A percentile compares a stretch with the other conserved stretches of the same genome.
These are phyloP conservation scores for Musa balbisiana DNA, from an alignment of 202 grass and related monocot species.

Conservation along the genomic window DNA sequence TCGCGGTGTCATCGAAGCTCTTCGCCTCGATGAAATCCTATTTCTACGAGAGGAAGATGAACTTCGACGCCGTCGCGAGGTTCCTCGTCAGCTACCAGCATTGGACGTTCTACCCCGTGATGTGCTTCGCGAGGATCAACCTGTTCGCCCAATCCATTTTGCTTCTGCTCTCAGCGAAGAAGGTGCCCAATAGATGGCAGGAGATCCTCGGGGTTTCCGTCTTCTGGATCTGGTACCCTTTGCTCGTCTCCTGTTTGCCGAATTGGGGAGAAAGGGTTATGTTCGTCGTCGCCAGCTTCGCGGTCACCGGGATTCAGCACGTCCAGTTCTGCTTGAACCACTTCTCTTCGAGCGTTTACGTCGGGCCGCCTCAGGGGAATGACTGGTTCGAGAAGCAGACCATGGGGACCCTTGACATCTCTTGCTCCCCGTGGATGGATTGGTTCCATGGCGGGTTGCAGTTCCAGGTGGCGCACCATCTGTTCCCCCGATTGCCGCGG, in stretches of 20 bases:
- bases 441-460: constrained; percentile 12
- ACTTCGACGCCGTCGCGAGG: constrained; percentile 1
- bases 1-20: constrained; percentile 3
- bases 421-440: constrained; percentile 10
- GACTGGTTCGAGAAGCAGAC: constrained; percentile 15
- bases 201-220: constrained; percentile 3
- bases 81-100: constrained; percentile 10
- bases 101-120: constrained; percentile 10
- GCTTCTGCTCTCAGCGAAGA: neutral
- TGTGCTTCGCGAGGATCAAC: constrained; percentile 14
- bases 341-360: constrained; percentile 5
- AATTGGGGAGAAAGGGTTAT: constrained; percentile 9
- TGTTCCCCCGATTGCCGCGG: constrained; percentile 6
- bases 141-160: constrained; percentile 4
- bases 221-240: constrained; percentile 10
- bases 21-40: constrained; percentile 4
- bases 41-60: constrained; percentile 10
- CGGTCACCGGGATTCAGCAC: constrained; percentile 7
- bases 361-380: neutral
- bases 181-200: neutral
- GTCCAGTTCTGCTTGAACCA: constrained; percentile 15
- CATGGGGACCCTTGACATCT: neutral
- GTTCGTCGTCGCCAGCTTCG: constrained; percentile 2
- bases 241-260: constrained; percentile 7
- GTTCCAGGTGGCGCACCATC: constrained; percentile 8